Percentiles rank a stretch among this genome's conserved stretches.
Conservation (phyloP, 768 basidiomycete species). For the Leccinum disarticulatum region DNA sequence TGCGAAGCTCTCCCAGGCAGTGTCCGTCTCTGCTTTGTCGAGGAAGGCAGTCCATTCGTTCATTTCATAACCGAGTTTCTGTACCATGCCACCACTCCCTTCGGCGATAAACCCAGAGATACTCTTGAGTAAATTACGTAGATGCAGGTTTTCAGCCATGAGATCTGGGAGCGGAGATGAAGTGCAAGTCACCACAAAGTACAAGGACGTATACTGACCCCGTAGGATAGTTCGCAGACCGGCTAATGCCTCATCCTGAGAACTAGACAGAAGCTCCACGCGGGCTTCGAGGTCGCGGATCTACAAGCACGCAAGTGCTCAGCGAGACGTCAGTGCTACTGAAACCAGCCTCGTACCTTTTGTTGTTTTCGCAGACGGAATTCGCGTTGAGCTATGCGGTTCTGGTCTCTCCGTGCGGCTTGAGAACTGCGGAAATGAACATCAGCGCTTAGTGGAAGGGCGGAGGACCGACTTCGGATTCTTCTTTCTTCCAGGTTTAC, state of each 20-base stretch:
- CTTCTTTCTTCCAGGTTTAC: slow-evolving; percentile 75
- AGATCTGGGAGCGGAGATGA: slow-evolving; percentile 51
- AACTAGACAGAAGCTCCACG: slow-evolving; percentile 92
- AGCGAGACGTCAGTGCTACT: neutral
- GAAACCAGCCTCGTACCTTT: slow-evolving; percentile 44
- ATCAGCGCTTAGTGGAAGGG: slow-evolving; percentile 14
- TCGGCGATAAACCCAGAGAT: slow-evolving; percentile 85
- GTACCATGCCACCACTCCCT: slow-evolving; percentile 73
- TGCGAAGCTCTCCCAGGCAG: slow-evolving; percentile 88
- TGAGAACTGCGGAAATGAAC: slow-evolving; percentile 61
- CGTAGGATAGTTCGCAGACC: slow-evolving; percentile 83
- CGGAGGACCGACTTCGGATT: slow-evolving; percentile 70
- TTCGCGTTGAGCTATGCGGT: slow-evolving; percentile 90
- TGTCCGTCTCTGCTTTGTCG: slow-evolving; percentile 88
- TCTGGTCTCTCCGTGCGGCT: slow-evolving; percentile 85
- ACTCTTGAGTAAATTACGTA: slow-evolving; percentile 74
- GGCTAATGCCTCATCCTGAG: slow-evolving; percentile 83
- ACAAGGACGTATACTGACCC: slow-evolving; percentile 41
- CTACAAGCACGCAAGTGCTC: slow-evolving; percentile 38
- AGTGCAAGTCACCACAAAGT: neutral
- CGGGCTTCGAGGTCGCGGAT: slow-evolving; percentile 94
- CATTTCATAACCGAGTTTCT: slow-evolving; percentile 76
- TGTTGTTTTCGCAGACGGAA: slow-evolving; percentile 93
- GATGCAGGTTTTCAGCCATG: slow-evolving; percentile 85
- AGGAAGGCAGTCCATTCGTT: slow-evolving; percentile 79